phyloP scores from a whole-genome alignment of 2,329 filamentous ascomycete species.

The Decorospora gaudefroyi region DNA sequence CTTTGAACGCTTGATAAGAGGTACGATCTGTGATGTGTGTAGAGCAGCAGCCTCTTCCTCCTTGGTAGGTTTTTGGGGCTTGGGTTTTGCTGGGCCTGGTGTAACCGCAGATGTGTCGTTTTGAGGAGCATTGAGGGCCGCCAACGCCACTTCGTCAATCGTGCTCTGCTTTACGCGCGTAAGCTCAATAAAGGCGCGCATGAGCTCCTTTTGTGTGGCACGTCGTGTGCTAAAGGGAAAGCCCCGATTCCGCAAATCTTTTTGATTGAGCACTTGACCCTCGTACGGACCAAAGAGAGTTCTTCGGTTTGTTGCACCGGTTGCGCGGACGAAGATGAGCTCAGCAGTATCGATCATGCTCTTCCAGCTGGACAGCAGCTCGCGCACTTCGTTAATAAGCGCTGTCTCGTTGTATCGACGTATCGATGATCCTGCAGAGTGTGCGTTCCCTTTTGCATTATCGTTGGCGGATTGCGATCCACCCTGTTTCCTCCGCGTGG shows the following conservation, averaged over 20 bases:
- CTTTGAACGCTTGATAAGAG: constrained; percentile 86
- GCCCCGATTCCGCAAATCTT: constrained; percentile 78
- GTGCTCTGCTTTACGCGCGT: constrained; percentile 85
- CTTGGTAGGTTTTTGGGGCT: constrained; percentile 69
- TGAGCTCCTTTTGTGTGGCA: constrained; percentile 90
- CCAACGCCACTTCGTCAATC: constrained; percentile 68
- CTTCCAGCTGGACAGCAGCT: constrained; percentile 83
- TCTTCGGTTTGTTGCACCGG: constrained; percentile 80
- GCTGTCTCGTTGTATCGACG: constrained; percentile 94
- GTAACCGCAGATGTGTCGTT: constrained; percentile 49
- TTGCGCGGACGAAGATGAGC: constrained; percentile 85
- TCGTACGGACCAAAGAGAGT: constrained; percentile 93
- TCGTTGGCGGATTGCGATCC: constrained; percentile 94
- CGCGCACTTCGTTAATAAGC: constrained; percentile 83
- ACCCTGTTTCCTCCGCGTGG: constrained; percentile 93
- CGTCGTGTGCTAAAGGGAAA: constrained; percentile 93
- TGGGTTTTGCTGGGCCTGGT: constrained; percentile 47
- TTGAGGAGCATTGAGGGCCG: constrained; percentile 53
- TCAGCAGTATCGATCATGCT: constrained; percentile 80
- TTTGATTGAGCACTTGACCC: constrained; percentile 76
- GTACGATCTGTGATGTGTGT: constrained; percentile 87
- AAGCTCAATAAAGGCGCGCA: constrained; percentile 91
- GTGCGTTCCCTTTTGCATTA: constrained; percentile 87
- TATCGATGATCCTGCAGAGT: constrained; percentile 88
- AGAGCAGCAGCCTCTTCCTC: constrained; percentile 81